Base-by-base conservation (phyloP, 2,329 filamentous ascomycete species). In the Aureobasidium sp. region DNA sequence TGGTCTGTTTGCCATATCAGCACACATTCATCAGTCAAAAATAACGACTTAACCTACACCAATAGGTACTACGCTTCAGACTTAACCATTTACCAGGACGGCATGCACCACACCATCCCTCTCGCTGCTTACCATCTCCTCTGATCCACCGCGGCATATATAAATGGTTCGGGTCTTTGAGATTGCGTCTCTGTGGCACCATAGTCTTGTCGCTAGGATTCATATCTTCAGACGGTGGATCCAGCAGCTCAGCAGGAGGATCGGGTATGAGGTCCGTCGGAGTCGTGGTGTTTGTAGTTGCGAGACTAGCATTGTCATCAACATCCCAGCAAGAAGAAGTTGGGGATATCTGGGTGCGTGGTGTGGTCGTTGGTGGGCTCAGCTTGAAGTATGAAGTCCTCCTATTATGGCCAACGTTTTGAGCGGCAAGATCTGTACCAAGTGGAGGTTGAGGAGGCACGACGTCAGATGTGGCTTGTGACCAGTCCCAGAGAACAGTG, bases 1-100 rank as follows among this genome's bases (percentile, higher is more conserved):
- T 61, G 59, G 27, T 61, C 58, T 61, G 5, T 4, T 45, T 6
- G 9, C 15, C 10, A 11, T n/a, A 21, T 61, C 29, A 61, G 58
- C 36, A 7, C 9, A 25, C 5, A 5, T 27, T 50, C 13, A 3
- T 53, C 8, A 5, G 32, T 16, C 5, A 2, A n/a, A 3, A 8
- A 15, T 2, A 25, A 9, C 5, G 10, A 42, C 9, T 32, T 25
- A 13, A 50, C 48, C 8, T 53, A 61, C 58, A 61, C 59, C 61
- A 62, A 25, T 62, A 62, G 27, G 61, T 58, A 27, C 61, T 62
- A 7, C 52, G 50, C 32, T 62, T 62, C 27, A 62, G 53, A 39
- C 53, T 62, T 10, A 62, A 30, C 61, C 61, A 62, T 58, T 53
- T 54, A 5, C 53, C 61, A 39, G 59, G 59, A n/a, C 49, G 59